These are phyloP conservation scores for Groenewaldozyma sp. DNA, from an alignment of 1,139 yeast genomes.

Conservation along the genomic window DNA sequence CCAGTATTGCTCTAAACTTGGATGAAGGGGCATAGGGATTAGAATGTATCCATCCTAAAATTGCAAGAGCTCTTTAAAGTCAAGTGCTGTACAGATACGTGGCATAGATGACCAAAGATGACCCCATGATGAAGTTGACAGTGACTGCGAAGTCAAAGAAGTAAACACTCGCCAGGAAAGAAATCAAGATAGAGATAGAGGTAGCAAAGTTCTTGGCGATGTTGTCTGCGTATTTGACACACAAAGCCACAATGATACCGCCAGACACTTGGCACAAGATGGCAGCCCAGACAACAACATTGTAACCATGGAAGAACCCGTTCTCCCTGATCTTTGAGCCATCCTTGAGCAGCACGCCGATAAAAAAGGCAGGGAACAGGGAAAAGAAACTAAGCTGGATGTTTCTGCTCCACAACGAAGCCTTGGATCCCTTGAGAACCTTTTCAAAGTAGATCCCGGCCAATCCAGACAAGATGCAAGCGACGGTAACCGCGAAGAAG, in stretches of 20 bases:
- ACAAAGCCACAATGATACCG: conserved; percentile 35
- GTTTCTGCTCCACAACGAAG: conserved; percentile 34
- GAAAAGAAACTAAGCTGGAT: conserved; percentile 34
- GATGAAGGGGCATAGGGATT: no score
- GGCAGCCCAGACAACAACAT: conserved; percentile 32
- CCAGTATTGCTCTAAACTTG: no score
- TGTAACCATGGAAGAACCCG: conserved; percentile 36
- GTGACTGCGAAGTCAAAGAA: conserved; percentile 31
- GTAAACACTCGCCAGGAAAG: conserved; percentile 31
- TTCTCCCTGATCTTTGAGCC: conserved; percentile 27
- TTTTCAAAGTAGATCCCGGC: conserved; percentile 38
- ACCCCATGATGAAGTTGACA: conserved; percentile 30
- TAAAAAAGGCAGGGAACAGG: conserved; percentile 32
- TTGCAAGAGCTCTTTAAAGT: no score
- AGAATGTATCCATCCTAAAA: no score
- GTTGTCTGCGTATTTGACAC: conserved; percentile 37
- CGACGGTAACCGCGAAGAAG: conserved; percentile 31
- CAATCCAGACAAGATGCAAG: conserved; percentile 33
- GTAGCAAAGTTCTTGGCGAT: conserved; percentile 38
- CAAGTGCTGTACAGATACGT: conserved; percentile 27
- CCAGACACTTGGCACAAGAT: conserved; percentile 34
- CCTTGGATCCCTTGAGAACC: conserved; percentile 32
- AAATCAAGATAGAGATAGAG: conserved; percentile 33
- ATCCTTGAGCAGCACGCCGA: conserved; percentile 32
- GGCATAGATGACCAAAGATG: conserved; percentile 31